A percentile compares a stretch with the other conserved stretches of the same genome.
Conservation (phyloP, 75 land plant genomes). For the Cryptomeria japonica region DNA sequence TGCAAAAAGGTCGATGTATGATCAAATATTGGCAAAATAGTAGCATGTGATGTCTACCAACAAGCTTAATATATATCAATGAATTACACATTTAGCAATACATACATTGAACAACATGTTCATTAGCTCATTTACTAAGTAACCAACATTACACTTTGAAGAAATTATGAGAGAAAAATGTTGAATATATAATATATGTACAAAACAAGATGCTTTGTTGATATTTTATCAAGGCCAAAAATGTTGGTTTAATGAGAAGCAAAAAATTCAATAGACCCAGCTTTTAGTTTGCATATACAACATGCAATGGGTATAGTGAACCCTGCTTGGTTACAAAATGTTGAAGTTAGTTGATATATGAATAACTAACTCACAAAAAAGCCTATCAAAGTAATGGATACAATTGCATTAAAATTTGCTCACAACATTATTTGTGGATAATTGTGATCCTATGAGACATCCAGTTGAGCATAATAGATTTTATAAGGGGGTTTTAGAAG, state of each 20-base stretch:
- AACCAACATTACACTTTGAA: not conserved
- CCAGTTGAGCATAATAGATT: too few relatives aligned
- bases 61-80: not conserved
- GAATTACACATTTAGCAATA: not conserved
- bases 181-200: not conserved
- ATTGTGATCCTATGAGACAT: too few relatives aligned
- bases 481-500: not conserved
- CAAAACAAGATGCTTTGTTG: not conserved
- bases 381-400: not conserved
- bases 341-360: not conserved
- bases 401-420: not conserved
- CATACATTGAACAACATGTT: not conserved
- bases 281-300: not conserved
- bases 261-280: not conserved
- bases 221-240: not conserved
- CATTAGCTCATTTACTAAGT: not conserved
- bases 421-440: not conserved
- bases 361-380: not conserved
- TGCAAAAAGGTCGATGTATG: conserved; percentile 4
- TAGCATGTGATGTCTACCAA: not conserved
- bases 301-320: not conserved
- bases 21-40: not conserved
- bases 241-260: not conserved
- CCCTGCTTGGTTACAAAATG: not conserved
- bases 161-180: not conserved